Evolutionary conservation across 345 rosid species (phyloP).

Genomic region (Salix udensis): DNA sequence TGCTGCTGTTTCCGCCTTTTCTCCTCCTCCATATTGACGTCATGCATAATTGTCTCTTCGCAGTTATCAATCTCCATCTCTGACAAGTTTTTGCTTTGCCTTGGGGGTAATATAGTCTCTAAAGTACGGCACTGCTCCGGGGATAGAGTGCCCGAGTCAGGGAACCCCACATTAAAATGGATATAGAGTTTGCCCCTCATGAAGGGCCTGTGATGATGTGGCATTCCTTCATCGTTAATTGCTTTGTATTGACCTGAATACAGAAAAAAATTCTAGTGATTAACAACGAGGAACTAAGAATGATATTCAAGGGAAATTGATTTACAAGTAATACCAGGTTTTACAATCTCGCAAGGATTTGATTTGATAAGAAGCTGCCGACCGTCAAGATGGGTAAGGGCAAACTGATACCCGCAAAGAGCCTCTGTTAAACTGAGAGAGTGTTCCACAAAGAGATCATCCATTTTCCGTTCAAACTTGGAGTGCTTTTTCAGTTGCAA

Average conservation of each 20-base stretch:
- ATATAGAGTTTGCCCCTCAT: conserved; percentile 74
- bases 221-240: conserved; percentile 77
- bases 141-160: conserved; percentile 34
- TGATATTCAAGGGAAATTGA: background rate
- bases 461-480: conserved; percentile 38
- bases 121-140: conserved; percentile 51
- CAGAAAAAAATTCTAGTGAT: background rate
- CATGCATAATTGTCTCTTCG: conserved; percentile 69
- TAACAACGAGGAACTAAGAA: background rate
- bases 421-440: conserved; percentile 53
- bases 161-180: conserved; percentile 63
- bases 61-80: conserved; percentile 77
- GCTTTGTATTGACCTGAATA: conserved; percentile 61
- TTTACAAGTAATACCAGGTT: conserved; percentile 41
- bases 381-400: conserved; percentile 53
- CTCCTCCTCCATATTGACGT: conserved; percentile 68
- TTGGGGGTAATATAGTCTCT: conserved; percentile 48
- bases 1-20: conserved; percentile 21
- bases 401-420: conserved; percentile 65
- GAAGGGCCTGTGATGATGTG: conserved; percentile 59
- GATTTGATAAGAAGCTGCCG: conserved; percentile 66
- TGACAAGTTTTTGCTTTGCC: conserved; percentile 40
- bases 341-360: conserved; percentile 54
- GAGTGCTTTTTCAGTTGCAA: conserved; percentile 54
- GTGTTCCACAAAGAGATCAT: conserved; percentile 29